A percentile compares a stretch with the other conserved stretches of the same genome.
These are phyloP conservation scores for Dendrobium catenatum DNA, from an alignment of 106 monocot genomes.

Conservation along the genomic window DNA sequence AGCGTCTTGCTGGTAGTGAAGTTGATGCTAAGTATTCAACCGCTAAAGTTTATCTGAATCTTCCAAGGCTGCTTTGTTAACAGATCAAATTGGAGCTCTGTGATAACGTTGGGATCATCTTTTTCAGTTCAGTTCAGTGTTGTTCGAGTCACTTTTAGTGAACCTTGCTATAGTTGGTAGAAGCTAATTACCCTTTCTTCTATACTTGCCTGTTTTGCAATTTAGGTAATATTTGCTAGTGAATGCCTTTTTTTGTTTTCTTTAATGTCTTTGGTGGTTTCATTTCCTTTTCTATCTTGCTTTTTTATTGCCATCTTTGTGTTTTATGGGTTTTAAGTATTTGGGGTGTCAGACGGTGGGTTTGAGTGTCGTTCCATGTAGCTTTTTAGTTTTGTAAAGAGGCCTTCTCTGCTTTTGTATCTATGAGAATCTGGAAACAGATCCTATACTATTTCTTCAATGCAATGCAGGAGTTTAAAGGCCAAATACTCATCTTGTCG, in stretches of 20 bases:
- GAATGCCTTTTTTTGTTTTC: neutral
- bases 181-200: neutral
- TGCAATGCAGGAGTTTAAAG: neutral
- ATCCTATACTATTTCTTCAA: neutral
- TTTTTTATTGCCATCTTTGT: neutral
- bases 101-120: neutral
- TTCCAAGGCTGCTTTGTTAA: neutral
- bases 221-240: neutral
- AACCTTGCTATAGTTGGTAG: constrained; percentile 5
- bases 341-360: neutral
- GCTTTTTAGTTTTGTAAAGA: constrained; percentile 2
- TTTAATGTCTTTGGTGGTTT: neutral
- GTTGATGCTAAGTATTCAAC: neutral
- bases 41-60: neutral
- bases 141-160: neutral
- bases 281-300: neutral
- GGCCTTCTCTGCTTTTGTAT: constrained; percentile 3
- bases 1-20: neutral
- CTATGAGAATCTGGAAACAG: neutral
- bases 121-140: neutral
- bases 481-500: neutral
- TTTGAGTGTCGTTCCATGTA: neutral
- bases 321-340: neutral
- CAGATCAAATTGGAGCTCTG: constrained; percentile 6
- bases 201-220: constrained; percentile 7